These are phyloP conservation scores for Papiliotrema nemorosa DNA, from an alignment of 1,284 basidiomycete genomes.

Conservation along the genomic window DNA sequence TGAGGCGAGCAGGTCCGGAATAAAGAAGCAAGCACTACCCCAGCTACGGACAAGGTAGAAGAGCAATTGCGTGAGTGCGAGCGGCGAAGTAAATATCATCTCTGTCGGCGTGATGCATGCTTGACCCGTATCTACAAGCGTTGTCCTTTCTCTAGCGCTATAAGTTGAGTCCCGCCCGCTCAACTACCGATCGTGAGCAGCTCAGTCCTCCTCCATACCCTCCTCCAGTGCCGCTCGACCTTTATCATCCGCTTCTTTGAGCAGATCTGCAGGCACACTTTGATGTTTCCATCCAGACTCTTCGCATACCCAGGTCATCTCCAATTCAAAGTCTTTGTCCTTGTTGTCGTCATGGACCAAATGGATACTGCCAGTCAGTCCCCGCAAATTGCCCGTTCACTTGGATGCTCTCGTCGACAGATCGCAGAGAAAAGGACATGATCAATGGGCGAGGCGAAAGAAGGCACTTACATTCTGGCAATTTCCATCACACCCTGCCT, in stretches of 20 bases:
- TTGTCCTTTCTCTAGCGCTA: neutral
- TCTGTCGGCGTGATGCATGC: slow-evolving; percentile 5
- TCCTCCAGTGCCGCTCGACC: slow-evolving; percentile 85
- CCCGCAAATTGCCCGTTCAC: neutral
- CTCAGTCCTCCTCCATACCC: slow-evolving; percentile 66
- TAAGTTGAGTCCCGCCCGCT: neutral
- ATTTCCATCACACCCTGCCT: slow-evolving; percentile 87
- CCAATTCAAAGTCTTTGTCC: slow-evolving; percentile 95
- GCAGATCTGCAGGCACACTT: slow-evolving; percentile 77
- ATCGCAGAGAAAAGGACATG: neutral
- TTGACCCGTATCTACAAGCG: neutral
- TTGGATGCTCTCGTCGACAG: neutral
- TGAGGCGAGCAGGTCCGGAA: no score
- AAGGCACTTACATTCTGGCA: slow-evolving; percentile 79
- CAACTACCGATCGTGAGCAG: neutral
- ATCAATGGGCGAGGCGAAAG: neutral
- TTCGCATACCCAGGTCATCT: slow-evolving; percentile 92
- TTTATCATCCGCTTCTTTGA: slow-evolving; percentile 79
- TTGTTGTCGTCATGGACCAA: slow-evolving; percentile 86
- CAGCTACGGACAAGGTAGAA: no score
- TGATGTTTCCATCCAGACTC: slow-evolving; percentile 79
- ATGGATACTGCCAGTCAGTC: slow-evolving; percentile 67
- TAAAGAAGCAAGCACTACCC: no score
- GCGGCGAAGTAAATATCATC: no score
- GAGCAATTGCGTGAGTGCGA: no score